Base-by-base conservation (phyloP, 2,329 filamentous ascomycete genomes). In the Penicillium verrucosum region DNA sequence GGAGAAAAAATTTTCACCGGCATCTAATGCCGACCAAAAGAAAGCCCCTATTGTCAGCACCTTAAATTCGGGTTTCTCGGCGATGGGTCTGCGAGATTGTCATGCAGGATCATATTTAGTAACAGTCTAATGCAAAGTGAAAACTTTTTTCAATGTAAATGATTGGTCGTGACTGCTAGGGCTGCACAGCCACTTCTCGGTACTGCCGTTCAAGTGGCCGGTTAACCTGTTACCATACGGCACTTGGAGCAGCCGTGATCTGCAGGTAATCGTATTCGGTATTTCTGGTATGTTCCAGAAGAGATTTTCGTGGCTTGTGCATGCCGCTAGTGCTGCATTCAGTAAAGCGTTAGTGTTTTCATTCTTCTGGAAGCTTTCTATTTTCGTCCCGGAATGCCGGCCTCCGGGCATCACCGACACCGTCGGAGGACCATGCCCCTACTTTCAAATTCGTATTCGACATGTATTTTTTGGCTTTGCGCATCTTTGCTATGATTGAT, bases 81-180 rank as follows among this genome's bases (percentile, higher is more conserved):
- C n/a, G 23, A 46, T 16, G 25, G 45, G 25, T 9, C 42, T 52
- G 51, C 30, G 18, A 36, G 41, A 34, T 40, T 53, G 40, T 36
- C 51, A 60, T 61, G 61, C 58, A 62, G 47, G 51, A 58, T 55
- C 53, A 61, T 45, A 60, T 58, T 63, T 63, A 62, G 56, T 60
- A 65, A 54, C 43, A 43, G 37, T n/a, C 61, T 66, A 64, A 65
- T 66, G 64, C 64, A 65, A 48, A 34, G 38, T 36, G 49, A 58
- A 58, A 64, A 25, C 32, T 62, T 58, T 63, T 59, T 63, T 59
- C 48, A 25, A 56, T 61, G 57, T 40, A 46, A 53, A 48, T 64
- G 56, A 66, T 65, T 66, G 62, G 64, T 7, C 2, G 4, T 8
- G 6, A 10, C 11, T n/a, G 3, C 34, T 5, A 32, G 23, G 48